These are phyloP conservation scores for Sporothrix pallida DNA, from an alignment of 2,329 filamentous ascomycete species.

Conservation along the genomic window DNA sequence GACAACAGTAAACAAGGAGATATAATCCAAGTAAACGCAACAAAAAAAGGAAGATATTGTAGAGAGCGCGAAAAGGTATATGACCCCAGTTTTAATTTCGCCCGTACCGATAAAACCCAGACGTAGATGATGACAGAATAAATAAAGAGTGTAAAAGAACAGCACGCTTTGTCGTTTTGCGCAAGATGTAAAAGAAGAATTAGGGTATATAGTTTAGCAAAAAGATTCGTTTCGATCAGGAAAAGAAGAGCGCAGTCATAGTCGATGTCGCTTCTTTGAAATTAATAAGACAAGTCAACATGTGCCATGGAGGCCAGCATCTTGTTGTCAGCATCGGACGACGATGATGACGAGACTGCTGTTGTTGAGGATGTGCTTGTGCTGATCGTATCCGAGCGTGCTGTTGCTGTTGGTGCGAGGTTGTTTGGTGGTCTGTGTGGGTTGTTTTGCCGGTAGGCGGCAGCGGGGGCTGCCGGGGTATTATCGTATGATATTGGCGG, in stretches of 20 bases:
- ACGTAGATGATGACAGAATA: background rate
- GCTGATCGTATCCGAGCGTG: conserved; percentile 34
- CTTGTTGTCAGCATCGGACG: conserved; percentile 35
- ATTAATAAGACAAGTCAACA: conserved; percentile 40
- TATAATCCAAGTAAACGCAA: background rate
- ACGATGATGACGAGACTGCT: conserved; percentile 32
- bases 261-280: background rate
- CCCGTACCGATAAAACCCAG: conserved; percentile 13
- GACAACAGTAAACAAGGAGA: background rate
- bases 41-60: background rate
- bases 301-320: conserved; percentile 38
- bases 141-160: background rate
- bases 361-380: conserved; percentile 27
- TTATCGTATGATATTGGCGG: background rate
- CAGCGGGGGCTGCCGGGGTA: background rate
- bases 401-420: conserved; percentile 31
- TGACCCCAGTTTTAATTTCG: background rate
- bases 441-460: conserved; percentile 26
- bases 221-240: background rate
- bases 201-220: conserved; percentile 20
- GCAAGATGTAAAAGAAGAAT: background rate
- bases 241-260: background rate
- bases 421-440: conserved; percentile 17
- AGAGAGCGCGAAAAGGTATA: conserved; percentile 11
- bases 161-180: conserved; percentile 25